phyloP scores from a whole-genome alignment of 495 filamentous ascomycete species.

The Lophiotrema nucula region DNA sequence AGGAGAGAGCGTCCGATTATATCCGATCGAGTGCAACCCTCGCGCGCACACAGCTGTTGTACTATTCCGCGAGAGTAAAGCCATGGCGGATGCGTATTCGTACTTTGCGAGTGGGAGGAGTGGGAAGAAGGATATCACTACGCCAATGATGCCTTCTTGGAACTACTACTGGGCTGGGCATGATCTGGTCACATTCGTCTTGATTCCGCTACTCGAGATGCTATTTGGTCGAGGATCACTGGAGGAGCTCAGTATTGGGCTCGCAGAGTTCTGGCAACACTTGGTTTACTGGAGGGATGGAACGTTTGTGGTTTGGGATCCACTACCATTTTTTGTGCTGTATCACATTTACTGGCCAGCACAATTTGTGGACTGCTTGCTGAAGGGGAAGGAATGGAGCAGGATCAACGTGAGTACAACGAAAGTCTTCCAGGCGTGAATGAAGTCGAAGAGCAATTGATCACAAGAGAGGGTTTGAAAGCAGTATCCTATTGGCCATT shows the following conservation, averaged over 20 bases:
- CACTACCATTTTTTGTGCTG: constrained; percentile 55
- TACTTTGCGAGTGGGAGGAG: not conserved
- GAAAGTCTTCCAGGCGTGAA: constrained; percentile 48
- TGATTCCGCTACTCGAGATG: constrained; percentile 45
- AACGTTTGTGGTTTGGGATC: constrained; percentile 60
- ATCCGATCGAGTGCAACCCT: constrained; percentile 65
- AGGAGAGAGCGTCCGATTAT: constrained; percentile 37
- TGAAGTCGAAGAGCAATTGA: too few relatives aligned
- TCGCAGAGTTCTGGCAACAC: constrained; percentile 44
- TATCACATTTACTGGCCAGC: constrained; percentile 64
- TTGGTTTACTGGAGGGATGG: constrained; percentile 59
- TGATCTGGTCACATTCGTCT: constrained; percentile 53
- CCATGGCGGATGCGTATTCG: constrained; percentile 35
- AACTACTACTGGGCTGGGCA: constrained; percentile 60
- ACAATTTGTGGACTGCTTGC: constrained; percentile 44
- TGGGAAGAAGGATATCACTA: constrained; percentile 13
- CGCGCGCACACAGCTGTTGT: constrained; percentile 60
- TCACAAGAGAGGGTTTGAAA: too few relatives aligned
- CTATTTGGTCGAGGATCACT: constrained; percentile 21
- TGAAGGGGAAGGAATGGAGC: constrained; percentile 52
- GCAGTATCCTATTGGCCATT: too few relatives aligned
- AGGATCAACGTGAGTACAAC: constrained; percentile 60
- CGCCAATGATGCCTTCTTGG: constrained; percentile 29
- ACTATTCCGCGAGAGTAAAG: constrained; percentile 44
- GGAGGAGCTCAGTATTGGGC: constrained; percentile 27